Conservation (phyloP, 257 asterid genomes). For the Cinchona pubescens region DNA sequence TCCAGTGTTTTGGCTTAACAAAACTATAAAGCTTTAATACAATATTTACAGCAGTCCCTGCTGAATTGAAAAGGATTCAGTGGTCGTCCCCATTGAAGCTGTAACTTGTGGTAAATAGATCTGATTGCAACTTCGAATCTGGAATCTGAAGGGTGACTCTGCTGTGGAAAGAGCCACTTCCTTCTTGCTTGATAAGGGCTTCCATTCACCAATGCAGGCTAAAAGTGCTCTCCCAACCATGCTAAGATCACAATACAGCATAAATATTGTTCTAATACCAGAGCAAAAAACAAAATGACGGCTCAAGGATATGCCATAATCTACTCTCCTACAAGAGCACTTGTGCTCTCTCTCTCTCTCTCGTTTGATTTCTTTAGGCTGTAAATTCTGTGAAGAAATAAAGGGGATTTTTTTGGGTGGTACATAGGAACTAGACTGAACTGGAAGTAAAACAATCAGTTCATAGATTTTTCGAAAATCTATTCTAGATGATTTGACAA, state of each 20-base stretch:
- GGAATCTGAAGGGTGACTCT: background rate
- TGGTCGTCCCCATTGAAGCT: background rate
- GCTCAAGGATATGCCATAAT: background rate
- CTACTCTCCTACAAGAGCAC: background rate
- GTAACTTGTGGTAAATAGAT: background rate
- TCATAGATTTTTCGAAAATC: too few species aligned
- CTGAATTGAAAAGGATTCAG: background rate
- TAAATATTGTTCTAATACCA: background rate
- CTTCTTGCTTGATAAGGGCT: background rate
- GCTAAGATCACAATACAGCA: background rate
- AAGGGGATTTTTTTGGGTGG: too few species aligned
- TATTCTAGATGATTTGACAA: too few species aligned
- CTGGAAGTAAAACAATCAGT: background rate
- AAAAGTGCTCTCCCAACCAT: background rate
- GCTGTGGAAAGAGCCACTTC: background rate
- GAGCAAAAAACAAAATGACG: background rate
- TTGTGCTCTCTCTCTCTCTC: background rate
- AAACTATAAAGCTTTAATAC: background rate
- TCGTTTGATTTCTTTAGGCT: background rate
- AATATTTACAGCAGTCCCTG: constrained; percentile 13
- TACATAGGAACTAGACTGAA: background rate
- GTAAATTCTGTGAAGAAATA: too few species aligned
- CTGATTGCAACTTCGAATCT: background rate
- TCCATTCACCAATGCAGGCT: background rate
- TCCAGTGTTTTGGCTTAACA: background rate